phyloP scores from a whole-genome alignment of 768 basidiomycete species.

The Termitomyces sp. region DNA sequence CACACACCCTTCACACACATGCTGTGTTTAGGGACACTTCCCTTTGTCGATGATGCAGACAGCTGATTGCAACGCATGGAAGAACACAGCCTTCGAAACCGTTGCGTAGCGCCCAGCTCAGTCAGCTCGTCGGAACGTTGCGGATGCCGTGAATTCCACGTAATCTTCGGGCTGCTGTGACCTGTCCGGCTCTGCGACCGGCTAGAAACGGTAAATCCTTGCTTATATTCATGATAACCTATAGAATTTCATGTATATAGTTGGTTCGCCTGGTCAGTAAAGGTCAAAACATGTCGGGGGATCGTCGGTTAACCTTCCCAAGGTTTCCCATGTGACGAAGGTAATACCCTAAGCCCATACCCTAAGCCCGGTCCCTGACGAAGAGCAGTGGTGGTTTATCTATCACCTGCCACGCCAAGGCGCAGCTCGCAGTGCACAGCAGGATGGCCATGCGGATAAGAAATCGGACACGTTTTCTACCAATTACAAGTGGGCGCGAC shows the following conservation, averaged over 20 bases:
- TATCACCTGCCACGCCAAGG: neutral
- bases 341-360: slow-evolving; percentile 8
- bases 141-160: neutral
- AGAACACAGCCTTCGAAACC: neutral
- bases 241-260: no score
- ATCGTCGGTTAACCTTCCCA: slow-evolving; percentile 1
- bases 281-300: slow-evolving; percentile 3
- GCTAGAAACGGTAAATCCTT: neutral
- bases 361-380: slow-evolving; percentile 3
- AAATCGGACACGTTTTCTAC: slow-evolving; percentile 1
- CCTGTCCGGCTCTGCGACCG: neutral
- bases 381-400: neutral
- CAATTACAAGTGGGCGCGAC: neutral
- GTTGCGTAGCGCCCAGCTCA: neutral
- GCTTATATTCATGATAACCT: neutral
- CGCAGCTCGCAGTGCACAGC: neutral
- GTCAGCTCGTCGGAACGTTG: neutral
- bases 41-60: neutral
- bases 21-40: no score
- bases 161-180: neutral
- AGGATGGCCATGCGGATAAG: neutral
- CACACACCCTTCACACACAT: no score
- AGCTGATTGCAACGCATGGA: neutral
- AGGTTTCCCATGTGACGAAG: slow-evolving; percentile 3
- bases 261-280: no score